A percentile compares a stretch with the other conserved stretches of the same genome.
phyloP scores from a whole-genome alignment of 1,284 basidiomycete species.

The Naganishia sp. region DNA sequence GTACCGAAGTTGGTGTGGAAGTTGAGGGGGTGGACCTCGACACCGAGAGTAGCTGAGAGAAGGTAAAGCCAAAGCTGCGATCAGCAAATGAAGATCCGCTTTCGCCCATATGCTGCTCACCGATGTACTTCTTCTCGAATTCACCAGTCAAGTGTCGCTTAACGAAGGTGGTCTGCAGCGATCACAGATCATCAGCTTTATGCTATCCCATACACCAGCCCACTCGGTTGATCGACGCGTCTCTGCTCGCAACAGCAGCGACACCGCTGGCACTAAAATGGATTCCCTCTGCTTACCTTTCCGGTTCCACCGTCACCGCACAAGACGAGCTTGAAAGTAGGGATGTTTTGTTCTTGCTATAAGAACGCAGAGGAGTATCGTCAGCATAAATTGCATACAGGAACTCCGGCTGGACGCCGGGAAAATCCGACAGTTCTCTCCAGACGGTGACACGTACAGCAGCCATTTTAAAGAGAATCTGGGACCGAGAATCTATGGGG shows the following conservation, averaged over 20 bases:
- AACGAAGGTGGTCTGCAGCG: slow-evolving; percentile 83
- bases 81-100: not conserved
- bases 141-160: slow-evolving; percentile 99
- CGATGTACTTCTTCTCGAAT: slow-evolving; percentile 99
- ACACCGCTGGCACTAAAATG: not conserved
- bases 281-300: slow-evolving; percentile 46
- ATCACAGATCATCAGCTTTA: not conserved
- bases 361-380: not conserved
- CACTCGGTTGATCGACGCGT: too few relatives aligned
- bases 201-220: too few relatives aligned
- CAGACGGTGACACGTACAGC: slow-evolving; percentile 1
- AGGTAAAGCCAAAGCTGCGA: not conserved
- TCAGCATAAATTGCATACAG: not conserved
- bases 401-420: not conserved
- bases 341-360: slow-evolving; percentile 57
- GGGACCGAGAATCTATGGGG: slow-evolving; percentile 10
- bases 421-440: not conserved
- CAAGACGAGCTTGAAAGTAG: slow-evolving; percentile 95
- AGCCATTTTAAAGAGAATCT: slow-evolving; percentile 15
- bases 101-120: slow-evolving; percentile 56
- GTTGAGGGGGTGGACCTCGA: slow-evolving; percentile 93
- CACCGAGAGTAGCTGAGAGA: slow-evolving; percentile 88
- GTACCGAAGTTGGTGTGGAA: slow-evolving; percentile 99
- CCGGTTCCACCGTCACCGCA: slow-evolving; percentile 97
- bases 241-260: not conserved